Evolutionary conservation across 495 filamentous ascomycete species (phyloP).

Genomic region (Diplogelasinospora grovesii): DNA sequence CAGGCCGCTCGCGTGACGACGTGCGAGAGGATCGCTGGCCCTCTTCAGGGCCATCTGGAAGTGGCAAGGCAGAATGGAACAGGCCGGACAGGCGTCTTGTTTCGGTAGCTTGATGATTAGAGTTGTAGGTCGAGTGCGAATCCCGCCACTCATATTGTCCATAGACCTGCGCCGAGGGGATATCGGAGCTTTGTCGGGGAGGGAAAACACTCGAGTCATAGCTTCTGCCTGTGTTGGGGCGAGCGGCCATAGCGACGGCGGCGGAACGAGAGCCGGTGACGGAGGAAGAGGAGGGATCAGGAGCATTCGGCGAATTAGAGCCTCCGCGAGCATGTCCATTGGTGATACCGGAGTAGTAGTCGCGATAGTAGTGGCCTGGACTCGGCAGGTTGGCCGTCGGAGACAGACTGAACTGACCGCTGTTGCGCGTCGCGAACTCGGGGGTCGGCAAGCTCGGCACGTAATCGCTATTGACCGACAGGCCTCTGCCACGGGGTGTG

Average conservation of each 20-base stretch:
- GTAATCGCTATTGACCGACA: constrained; percentile 57
- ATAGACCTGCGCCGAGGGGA: constrained; percentile 27
- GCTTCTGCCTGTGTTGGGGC: constrained; percentile 48
- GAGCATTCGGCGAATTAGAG: constrained; percentile 36
- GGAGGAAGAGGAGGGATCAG: constrained; percentile 30
- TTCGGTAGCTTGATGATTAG: constrained; percentile 28
- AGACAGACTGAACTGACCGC: constrained; percentile 49
- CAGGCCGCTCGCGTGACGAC: constrained; percentile 42
- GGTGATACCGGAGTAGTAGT: constrained; percentile 38
- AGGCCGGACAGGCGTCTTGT: constrained; percentile 54
- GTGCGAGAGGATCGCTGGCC: constrained; percentile 40
- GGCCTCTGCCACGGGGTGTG: constrained; percentile 40
- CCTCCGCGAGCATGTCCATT: constrained; percentile 26
- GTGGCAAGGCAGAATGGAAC: constrained; percentile 81
- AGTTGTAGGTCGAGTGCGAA: constrained; percentile 41
- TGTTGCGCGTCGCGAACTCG: constrained; percentile 50
- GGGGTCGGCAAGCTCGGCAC: constrained; percentile 55
- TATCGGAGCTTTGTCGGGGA: constrained; percentile 40
- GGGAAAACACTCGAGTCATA: constrained; percentile 36
- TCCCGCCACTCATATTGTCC: constrained; percentile 31
- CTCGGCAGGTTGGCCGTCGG: constrained; percentile 41
- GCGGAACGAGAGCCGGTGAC: too few species aligned
- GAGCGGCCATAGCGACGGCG: constrained; percentile 20
- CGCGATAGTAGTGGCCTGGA: constrained; percentile 44
- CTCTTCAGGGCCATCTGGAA: constrained; percentile 57